Evolutionary conservation across 225 moss, liverwort and hornwort species (phyloP).

Genomic region (Physcomitrellopsis africana): DNA sequence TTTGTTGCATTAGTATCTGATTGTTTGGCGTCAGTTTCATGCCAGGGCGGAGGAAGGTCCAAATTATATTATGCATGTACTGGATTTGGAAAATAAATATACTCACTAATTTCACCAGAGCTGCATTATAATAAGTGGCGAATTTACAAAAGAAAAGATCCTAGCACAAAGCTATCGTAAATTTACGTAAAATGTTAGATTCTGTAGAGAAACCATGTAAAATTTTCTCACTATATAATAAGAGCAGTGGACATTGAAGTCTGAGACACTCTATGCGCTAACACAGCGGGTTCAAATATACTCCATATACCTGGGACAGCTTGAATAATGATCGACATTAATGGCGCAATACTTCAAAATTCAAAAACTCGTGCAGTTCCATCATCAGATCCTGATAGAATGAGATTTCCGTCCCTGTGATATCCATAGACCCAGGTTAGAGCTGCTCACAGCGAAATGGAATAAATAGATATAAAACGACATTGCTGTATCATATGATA

Average conservation of each 20-base stretch:
- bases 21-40: no score
- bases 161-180: no score
- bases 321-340: not conserved
- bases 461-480: not conserved
- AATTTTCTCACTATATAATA: constrained; percentile 13
- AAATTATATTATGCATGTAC: no score
- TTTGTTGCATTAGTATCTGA: no score
- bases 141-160: no score
- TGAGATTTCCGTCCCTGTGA: constrained; percentile 46
- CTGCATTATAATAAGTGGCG: no score
- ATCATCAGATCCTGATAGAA: constrained; percentile 60
- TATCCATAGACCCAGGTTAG: constrained; percentile 29
- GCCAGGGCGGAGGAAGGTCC: no score
- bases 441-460: constrained; percentile 9
- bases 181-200: no score
- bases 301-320: constrained; percentile 10
- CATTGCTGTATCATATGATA: not conserved
- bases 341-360: constrained; percentile 31
- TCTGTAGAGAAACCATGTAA: constrained; percentile 8
- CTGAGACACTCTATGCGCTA: constrained; percentile 36
- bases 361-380: constrained; percentile 52
- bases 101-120: no score
- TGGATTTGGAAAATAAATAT: no score
- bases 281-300: constrained; percentile 24
- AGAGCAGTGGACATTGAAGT: constrained; percentile 8